A percentile compares a stretch with the other conserved stretches of the same genome.
These are phyloP conservation scores for Boletus fagicola DNA, from an alignment of 768 basidiomycete species.

Conservation along the genomic window DNA sequence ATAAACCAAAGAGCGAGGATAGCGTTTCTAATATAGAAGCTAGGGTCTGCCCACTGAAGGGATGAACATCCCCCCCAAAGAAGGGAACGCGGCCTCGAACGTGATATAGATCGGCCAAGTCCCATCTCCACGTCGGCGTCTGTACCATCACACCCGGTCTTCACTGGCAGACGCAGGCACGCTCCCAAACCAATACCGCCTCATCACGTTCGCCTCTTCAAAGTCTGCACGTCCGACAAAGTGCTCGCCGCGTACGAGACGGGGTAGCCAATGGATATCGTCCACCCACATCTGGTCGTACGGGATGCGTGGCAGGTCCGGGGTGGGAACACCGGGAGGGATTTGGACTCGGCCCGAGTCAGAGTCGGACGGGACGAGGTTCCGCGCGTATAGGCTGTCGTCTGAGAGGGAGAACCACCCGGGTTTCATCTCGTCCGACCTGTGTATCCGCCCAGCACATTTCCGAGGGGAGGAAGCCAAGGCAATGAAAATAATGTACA, in stretches of 20 bases:
- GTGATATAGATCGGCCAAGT: not conserved
- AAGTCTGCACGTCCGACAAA: constrained; percentile 55
- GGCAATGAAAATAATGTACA: not conserved
- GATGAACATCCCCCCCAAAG: no score
- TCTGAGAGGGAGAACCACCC: constrained; percentile 61
- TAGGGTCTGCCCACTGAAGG: no score
- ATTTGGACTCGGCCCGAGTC: not conserved
- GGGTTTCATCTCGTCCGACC: constrained; percentile 87
- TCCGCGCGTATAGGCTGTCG: constrained; percentile 17
- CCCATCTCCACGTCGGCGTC: not conserved
- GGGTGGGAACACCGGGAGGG: not conserved
- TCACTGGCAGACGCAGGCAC: not conserved
- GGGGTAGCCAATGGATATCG: constrained; percentile 68
- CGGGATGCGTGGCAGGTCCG: constrained; percentile 48
- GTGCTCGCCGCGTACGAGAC: constrained; percentile 42
- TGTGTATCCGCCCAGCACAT: constrained; percentile 28
- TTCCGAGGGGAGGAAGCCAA: not conserved
- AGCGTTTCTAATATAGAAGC: not conserved
- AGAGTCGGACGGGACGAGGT: not conserved
- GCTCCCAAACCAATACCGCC: constrained; percentile 67
- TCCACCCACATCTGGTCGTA: constrained; percentile 59
- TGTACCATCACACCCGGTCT: not conserved
- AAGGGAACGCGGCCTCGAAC: no score
- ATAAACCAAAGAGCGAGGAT: not conserved
- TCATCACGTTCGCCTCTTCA: constrained; percentile 80